phyloP scores from a whole-genome alignment of 2,329 filamentous ascomycete species.

The Trichophyton benhamiae region DNA sequence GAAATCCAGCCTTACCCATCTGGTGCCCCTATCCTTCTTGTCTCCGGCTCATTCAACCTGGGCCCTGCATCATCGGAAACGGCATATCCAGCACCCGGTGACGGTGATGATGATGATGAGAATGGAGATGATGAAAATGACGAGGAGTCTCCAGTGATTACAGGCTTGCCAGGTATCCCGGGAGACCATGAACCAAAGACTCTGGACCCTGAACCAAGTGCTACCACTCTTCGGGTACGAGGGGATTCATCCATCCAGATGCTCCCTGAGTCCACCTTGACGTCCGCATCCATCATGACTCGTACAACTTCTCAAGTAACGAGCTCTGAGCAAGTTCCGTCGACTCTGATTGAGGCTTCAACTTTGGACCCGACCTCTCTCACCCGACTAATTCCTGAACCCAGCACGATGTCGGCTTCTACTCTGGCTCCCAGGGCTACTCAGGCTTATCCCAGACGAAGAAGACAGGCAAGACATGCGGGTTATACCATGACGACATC shows the following conservation, averaged over 20 bases:
- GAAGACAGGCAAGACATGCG: background rate
- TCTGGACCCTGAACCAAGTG: background rate
- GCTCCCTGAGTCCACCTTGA: background rate
- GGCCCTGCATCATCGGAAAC: background rate
- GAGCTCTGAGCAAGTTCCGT: too few relatives aligned
- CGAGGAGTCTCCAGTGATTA: background rate
- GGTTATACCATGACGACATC: background rate
- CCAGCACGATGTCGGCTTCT: background rate
- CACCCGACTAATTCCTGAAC: background rate
- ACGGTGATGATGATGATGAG: background rate
- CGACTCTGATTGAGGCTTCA: too few relatives aligned
- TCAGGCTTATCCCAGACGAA: background rate
- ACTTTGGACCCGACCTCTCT: background rate
- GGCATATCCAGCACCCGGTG: background rate
- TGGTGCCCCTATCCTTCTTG: background rate
- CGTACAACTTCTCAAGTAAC: too few relatives aligned
- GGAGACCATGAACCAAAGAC: background rate
- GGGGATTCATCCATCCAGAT: background rate
- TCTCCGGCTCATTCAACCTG: background rate
- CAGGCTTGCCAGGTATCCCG: background rate
- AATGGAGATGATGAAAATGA: background rate
- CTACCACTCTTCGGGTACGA: background rate
- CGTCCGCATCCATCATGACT: too few relatives aligned
- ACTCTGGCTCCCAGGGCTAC: background rate
- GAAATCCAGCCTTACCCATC: background rate